phyloP scores from a whole-genome alignment of 192 early-diverging fungal genomes.

The Gonapodya sp. region DNA sequence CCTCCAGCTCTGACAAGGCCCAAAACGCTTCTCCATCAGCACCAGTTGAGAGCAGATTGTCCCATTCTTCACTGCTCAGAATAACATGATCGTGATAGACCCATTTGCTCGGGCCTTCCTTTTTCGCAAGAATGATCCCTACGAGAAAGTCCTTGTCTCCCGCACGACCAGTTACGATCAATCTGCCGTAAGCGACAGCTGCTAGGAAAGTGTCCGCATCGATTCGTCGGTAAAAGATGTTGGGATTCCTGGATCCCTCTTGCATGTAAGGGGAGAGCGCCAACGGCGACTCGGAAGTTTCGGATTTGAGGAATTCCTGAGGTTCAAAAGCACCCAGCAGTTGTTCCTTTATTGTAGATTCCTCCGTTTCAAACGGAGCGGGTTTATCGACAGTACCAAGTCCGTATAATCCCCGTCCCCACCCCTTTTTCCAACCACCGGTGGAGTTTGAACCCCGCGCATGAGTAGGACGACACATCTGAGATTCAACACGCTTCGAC shows the following conservation, averaged over 20 bases:
- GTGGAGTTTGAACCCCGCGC: no score
- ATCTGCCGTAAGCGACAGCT: background rate
- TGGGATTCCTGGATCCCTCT: background rate
- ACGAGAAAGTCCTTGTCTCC: no score
- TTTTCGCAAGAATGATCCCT: background rate
- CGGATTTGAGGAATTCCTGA: background rate
- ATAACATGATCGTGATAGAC: background rate
- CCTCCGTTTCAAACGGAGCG: no score
- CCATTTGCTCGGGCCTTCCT: background rate
- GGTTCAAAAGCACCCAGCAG: background rate
- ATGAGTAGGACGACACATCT: no score
- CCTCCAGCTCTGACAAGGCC: background rate
- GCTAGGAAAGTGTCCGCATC: background rate
- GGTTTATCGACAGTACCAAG: background rate
- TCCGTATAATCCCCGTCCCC: background rate
- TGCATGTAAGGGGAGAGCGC: background rate
- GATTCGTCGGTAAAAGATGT: background rate
- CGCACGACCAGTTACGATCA: background rate
- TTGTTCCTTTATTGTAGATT: background rate
- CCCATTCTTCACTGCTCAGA: background rate
- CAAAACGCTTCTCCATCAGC: background rate
- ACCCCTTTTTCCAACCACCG: no score
- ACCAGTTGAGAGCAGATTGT: background rate
- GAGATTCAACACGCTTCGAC: no score
- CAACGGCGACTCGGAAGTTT: no score